These are phyloP conservation scores for Blastobotrys americana DNA, from an alignment of 805 yeast species.

Conservation along the genomic window DNA sequence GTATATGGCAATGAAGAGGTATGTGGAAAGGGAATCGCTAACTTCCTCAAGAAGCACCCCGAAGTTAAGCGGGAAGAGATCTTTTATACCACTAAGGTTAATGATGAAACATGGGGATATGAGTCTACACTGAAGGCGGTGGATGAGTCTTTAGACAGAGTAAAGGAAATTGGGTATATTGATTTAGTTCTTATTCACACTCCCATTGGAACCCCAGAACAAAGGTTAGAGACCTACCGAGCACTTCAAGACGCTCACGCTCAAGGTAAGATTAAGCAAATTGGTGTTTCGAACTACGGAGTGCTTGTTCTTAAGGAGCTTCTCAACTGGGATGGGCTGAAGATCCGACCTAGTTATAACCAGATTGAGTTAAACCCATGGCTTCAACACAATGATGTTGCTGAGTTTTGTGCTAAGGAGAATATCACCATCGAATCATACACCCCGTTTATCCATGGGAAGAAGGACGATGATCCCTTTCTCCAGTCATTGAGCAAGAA, in stretches of 20 bases:
- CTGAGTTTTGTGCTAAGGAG: slow-evolving; percentile 45
- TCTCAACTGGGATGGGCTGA: slow-evolving; percentile 39
- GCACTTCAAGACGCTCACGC: slow-evolving; percentile 47
- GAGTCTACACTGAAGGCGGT: slow-evolving; percentile 39
- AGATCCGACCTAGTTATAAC: slow-evolving; percentile 58
- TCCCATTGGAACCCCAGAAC: slow-evolving; percentile 27
- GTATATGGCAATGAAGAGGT: slow-evolving; percentile 55
- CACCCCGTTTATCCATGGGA: slow-evolving; percentile 64
- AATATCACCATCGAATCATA: slow-evolving; percentile 57
- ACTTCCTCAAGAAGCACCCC: slow-evolving; percentile 46
- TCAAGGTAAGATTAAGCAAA: slow-evolving; percentile 44
- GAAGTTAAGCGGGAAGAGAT: slow-evolving; percentile 45
- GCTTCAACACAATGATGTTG: slow-evolving; percentile 57
- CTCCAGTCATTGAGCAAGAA: slow-evolving; percentile 44
- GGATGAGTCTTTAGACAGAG: slow-evolving; percentile 45
- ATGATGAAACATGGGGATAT: slow-evolving; percentile 56
- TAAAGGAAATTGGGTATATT: slow-evolving; percentile 45
- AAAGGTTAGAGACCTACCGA: slow-evolving; percentile 43
- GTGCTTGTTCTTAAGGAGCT: slow-evolving; percentile 49
- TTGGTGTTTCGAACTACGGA: slow-evolving; percentile 64
- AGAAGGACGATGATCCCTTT: slow-evolving; percentile 45
- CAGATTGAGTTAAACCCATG: slow-evolving; percentile 86
- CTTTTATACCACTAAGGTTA: slow-evolving; percentile 58
- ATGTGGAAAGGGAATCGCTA: slow-evolving; percentile 50
- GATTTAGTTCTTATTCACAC: slow-evolving; percentile 63